Percentiles rank a stretch among this genome's conserved stretches.
phyloP scores from a whole-genome alignment of 2,329 filamentous ascomycete species.

The Neofusicoccum parvum region DNA sequence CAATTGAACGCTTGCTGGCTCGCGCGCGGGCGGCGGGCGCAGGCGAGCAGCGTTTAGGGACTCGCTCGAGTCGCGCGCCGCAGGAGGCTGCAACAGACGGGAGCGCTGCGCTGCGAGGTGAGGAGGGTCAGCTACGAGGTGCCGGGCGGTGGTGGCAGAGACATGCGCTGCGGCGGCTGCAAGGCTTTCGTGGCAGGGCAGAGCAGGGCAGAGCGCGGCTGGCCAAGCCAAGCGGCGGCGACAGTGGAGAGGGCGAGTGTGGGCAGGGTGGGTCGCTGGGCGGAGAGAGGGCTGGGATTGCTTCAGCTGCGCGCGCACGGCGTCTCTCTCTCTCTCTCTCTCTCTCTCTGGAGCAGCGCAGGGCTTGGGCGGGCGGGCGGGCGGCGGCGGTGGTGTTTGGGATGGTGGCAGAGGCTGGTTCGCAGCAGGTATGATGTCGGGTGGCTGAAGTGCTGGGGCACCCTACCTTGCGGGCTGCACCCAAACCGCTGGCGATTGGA shows the following conservation, averaged over 20 bases:
- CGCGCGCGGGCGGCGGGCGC: conserved; percentile 13
- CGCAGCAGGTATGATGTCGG: background rate
- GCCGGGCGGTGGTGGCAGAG: conserved; percentile 14
- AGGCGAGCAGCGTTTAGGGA: background rate
- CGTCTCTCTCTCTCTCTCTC: too few species aligned
- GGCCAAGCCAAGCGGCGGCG: background rate
- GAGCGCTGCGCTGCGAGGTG: background rate
- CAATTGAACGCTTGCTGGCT: conserved; percentile 20
- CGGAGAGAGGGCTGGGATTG: background rate
- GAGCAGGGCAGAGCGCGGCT: background rate
- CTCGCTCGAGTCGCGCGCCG: conserved; percentile 7
- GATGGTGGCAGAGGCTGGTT: conserved; percentile 5
- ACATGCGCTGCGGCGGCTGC: conserved; percentile 18
- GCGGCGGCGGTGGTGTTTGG: background rate
- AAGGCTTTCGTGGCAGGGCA: conserved; percentile 13
- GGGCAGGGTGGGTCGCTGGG: background rate
- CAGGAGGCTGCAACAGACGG: background rate
- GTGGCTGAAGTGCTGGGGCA: conserved; percentile 14
- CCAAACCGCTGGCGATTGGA: background rate
- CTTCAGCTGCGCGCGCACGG: background rate
- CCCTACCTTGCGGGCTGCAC: background rate
- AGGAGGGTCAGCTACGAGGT: conserved; percentile 12
- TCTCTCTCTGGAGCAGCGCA: background rate
- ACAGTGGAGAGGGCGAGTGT: background rate
- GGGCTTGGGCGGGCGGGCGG: background rate